These are phyloP conservation scores for Scutellaria baicalensis DNA, from an alignment of 257 asterid genomes.

Conservation along the genomic window DNA sequence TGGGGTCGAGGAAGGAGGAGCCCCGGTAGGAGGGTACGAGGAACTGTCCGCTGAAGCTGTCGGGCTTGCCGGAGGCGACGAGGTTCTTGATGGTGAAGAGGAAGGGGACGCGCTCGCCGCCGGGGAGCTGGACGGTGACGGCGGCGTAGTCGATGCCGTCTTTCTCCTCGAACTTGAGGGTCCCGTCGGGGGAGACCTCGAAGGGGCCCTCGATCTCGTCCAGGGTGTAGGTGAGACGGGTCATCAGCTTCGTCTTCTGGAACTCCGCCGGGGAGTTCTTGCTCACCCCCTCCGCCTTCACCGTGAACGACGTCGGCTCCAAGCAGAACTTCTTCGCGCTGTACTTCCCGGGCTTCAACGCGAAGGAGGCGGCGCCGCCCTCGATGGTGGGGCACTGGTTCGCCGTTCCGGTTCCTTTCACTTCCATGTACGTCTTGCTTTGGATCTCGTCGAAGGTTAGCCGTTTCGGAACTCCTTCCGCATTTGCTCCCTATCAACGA, in stretches of 20 bases:
- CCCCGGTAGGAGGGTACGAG: slow-evolving; percentile 97
- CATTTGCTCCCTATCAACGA: slow-evolving; percentile 78
- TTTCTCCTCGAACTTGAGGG: slow-evolving; percentile 82
- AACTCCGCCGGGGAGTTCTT: slow-evolving; percentile 76
- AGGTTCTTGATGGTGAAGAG: slow-evolving; percentile 88
- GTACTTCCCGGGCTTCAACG: slow-evolving; percentile 84
- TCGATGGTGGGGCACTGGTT: slow-evolving; percentile 97
- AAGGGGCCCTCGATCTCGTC: slow-evolving; percentile 98
- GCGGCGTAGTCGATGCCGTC: slow-evolving; percentile 99
- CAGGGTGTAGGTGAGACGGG: slow-evolving; percentile 96
- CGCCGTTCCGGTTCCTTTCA: slow-evolving; percentile 93
- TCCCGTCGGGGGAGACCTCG: slow-evolving; percentile 70
- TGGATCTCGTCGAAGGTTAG: slow-evolving; percentile 88
- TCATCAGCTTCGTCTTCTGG: slow-evolving; percentile 97
- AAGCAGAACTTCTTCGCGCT: slow-evolving; percentile 80
- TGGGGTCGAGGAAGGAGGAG: slow-evolving; percentile 98
- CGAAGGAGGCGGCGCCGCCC: slow-evolving; percentile 63
- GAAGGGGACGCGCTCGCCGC: slow-evolving; percentile 97
- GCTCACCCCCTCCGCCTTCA: slow-evolving; percentile 79
- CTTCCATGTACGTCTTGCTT: slow-evolving; percentile 90
- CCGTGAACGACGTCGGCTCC: slow-evolving; percentile 98
- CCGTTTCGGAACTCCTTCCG: slow-evolving; percentile 77
- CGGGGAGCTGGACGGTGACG: slow-evolving; percentile 96
- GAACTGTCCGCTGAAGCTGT: slow-evolving; percentile 60
- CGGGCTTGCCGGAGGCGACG: slow-evolving; percentile 84